These are phyloP conservation scores for Pseudomicrostroma phylloplanum DNA, from an alignment of 1,284 basidiomycete species.

Conservation along the genomic window DNA sequence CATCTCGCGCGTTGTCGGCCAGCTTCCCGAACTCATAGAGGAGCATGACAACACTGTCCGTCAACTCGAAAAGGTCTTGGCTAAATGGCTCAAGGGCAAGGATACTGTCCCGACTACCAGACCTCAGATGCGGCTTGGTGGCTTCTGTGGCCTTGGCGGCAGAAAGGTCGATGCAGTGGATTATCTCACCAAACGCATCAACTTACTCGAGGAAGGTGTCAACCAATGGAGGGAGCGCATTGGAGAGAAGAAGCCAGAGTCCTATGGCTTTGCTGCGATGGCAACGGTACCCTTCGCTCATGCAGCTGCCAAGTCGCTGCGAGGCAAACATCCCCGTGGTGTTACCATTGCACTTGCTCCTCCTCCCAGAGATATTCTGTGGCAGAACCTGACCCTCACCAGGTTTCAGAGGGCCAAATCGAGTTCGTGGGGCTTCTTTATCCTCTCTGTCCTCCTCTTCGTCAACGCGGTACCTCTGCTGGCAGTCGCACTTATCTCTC, in stretches of 20 bases:
- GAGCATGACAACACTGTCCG: slow-evolving; percentile 79
- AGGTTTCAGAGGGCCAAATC: slow-evolving; percentile 26
- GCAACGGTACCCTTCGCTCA: slow-evolving; percentile 45
- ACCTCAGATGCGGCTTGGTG: slow-evolving; percentile 68
- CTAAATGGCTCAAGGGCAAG: slow-evolving; percentile 71
- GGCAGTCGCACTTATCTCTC: slow-evolving; percentile 38
- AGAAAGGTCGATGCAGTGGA: slow-evolving; percentile 56
- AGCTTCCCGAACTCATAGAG: slow-evolving; percentile 69
- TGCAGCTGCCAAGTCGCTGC: slow-evolving; percentile 35
- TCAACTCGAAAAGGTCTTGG: slow-evolving; percentile 73
- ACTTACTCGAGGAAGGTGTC: slow-evolving; percentile 53
- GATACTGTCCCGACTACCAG: slow-evolving; percentile 67
- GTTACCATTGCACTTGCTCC: slow-evolving; percentile 38
- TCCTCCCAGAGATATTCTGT: slow-evolving; percentile 44
- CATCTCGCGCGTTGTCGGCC: slow-evolving; percentile 68
- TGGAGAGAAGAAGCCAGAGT: slow-evolving; percentile 34
- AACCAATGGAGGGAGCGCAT: slow-evolving; percentile 34
- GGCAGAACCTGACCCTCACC: slow-evolving; percentile 40
- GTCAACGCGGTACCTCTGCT: slow-evolving; percentile 44
- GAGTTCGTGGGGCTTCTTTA: slow-evolving; percentile 32
- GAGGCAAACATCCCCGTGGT: slow-evolving; percentile 28
- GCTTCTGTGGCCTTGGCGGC: slow-evolving; percentile 68
- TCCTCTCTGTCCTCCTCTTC: slow-evolving; percentile 37
- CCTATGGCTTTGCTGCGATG: slow-evolving; percentile 47
- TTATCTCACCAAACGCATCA: slow-evolving; percentile 41